Evolutionary conservation across 495 filamentous ascomycete species (phyloP).

Genomic region (Jackrogersella multiformis): DNA sequence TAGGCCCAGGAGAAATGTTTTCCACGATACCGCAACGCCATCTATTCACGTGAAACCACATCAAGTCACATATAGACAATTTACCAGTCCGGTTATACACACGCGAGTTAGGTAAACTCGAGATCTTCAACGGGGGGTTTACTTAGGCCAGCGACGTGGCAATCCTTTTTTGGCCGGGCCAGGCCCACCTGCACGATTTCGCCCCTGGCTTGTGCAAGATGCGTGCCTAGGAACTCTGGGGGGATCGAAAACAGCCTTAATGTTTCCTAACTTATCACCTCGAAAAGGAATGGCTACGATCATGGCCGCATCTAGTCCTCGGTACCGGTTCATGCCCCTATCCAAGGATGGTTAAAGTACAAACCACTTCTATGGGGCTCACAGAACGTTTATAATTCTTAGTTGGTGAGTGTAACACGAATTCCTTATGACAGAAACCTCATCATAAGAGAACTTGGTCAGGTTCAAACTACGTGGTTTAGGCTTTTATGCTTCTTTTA

Average conservation of each 20-base stretch:
- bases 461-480: background rate
- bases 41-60: constrained; percentile 33
- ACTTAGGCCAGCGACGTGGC: constrained; percentile 42
- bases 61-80: constrained; percentile 28
- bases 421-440: background rate
- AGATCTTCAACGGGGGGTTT: constrained; percentile 39
- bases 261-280: constrained; percentile 27
- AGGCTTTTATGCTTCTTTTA: background rate
- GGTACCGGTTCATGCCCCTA: constrained; percentile 23
- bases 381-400: constrained; percentile 6
- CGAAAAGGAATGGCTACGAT: constrained; percentile 17
- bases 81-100: constrained; percentile 23
- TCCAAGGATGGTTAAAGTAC: constrained; percentile 15
- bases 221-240: constrained; percentile 36
- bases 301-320: constrained; percentile 30
- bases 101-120: constrained; percentile 39
- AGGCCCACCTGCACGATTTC: constrained; percentile 44
- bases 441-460: background rate
- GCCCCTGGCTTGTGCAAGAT: constrained; percentile 40
- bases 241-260: constrained; percentile 28
- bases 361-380: constrained; percentile 14
- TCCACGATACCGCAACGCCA: constrained; percentile 23
- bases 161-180: constrained; percentile 35
- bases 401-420: constrained; percentile 27
- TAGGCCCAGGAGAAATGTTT: constrained; percentile 22